phyloP scores from a whole-genome alignment of 495 filamentous ascomycete genomes.

The Penicillium ucsense region DNA sequence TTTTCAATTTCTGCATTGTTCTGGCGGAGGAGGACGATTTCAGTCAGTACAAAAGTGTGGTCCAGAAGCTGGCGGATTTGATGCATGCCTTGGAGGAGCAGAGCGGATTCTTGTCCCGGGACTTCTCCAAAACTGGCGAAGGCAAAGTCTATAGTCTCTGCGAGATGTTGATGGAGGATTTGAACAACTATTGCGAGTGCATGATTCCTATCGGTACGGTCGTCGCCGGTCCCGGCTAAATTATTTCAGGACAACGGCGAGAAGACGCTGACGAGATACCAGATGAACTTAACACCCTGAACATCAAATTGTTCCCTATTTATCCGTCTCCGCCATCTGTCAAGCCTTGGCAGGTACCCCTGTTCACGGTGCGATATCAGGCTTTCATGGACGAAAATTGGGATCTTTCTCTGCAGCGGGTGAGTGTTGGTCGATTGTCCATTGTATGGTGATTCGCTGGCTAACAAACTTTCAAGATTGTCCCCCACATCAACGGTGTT shows the following conservation, averaged over 20 bases:
- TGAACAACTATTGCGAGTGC: slow-evolving; percentile 96
- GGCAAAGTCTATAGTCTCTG: slow-evolving; percentile 71
- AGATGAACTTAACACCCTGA: slow-evolving; percentile 92
- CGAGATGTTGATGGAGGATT: slow-evolving; percentile 85
- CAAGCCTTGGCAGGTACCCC: slow-evolving; percentile 79
- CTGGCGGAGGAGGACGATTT: slow-evolving; percentile 61
- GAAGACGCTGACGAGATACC: slow-evolving; percentile 6
- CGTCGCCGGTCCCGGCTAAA: slow-evolving; percentile 9
- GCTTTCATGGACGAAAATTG: slow-evolving; percentile 72
- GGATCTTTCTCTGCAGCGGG: slow-evolving; percentile 80
- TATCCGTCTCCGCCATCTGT: slow-evolving; percentile 69
- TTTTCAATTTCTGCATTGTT: slow-evolving; percentile 93
- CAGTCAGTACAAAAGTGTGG: slow-evolving; percentile 68
- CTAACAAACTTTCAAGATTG: slow-evolving; percentile 35
- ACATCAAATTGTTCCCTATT: slow-evolving; percentile 88
- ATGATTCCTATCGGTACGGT: slow-evolving; percentile 80
- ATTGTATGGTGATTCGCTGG: background rate
- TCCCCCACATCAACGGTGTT: slow-evolving; percentile 80
- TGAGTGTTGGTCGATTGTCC: slow-evolving; percentile 9
- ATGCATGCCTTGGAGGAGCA: slow-evolving; percentile 87
- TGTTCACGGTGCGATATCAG: slow-evolving; percentile 73
- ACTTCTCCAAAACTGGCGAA: slow-evolving; percentile 36
- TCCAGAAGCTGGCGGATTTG: slow-evolving; percentile 70
- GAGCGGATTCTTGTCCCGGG: slow-evolving; percentile 54
- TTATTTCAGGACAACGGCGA: background rate